Evolutionary conservation across 83 land plant species (phyloP), one percentile per base, ranked within the genome.

Genomic region (Thuja plicata): DNA sequence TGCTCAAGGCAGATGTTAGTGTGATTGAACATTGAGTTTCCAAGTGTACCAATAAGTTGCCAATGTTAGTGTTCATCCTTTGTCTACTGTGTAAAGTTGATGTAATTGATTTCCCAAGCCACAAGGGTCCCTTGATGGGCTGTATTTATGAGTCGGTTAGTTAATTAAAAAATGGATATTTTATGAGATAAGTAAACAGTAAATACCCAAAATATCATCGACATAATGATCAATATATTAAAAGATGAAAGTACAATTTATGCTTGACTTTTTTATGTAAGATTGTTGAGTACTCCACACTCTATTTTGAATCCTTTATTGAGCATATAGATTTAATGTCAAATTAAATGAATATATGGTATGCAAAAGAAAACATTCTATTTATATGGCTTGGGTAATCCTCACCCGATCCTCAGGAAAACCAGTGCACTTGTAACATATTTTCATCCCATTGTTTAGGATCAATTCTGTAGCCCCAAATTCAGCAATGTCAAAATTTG

Each of bases 321-420:
- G n/a, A 62, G 21, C n/a, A 24, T 62, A 62, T 24, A 21, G 6
- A 62, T 62, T 24, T 62, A 62, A 62, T 62, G 70, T 62, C 24
- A 6, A 62, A 21, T 62, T 21, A 62, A 4, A 62, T 62, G 27
- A 21, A 62, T 62, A 57, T 57, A 62, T 62, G 70, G 70, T 62
- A 62, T 62, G n/a, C 70, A 88, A 50, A 80, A 40, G 88, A 41
- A 45, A 19, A n/a, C 88, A 71, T 71, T 46, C 19, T n/a, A 88
- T 30, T 46, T 9, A 46, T 50, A 11, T 12, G 24, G 0, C 21
- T 40, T 41, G 43, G 32, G 15, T 24, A 46, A 46, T 83, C n/a
- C 70, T 46, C 85, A 98, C 99, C 97, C 95, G 97, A 90, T 98
- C 99, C 91, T 95, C 98, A 88, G 94, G 93, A 84, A 98, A 98